Evolutionary conservation across 2,329 filamentous ascomycete species (phyloP), one percentile per base, ranked within the genome.

Genomic region (Xylariales sp.): DNA sequence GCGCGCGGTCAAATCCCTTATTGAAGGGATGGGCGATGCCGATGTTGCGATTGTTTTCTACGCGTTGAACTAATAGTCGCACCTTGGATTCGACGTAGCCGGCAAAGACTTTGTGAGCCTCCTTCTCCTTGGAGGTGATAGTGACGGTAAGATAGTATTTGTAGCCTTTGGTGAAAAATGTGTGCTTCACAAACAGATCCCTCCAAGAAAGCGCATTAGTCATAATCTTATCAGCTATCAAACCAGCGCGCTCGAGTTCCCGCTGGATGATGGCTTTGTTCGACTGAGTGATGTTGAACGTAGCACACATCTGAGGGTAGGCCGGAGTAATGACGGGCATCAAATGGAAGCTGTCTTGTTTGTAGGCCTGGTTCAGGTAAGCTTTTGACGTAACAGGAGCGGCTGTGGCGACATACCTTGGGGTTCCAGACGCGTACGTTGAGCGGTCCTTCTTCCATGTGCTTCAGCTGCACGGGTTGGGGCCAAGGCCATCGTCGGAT

Each of bases 271-370:
- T 80, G 5, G 78, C 71, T 69, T 89, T 88, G 2, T 89, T 94
- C 1, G 91, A 97, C 50, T 79, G 73, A 3, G 86, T 90, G 46
- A 98, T 84, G 56, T 95, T 97, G 69, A 95, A 93, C 0, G 93
- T 97, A 2, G 93, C 85, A 62, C 93, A 97, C 90, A 96, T 97
- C 37, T 89, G 94, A 3, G 93, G 93, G 60, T 96, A 97, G 1
- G 93, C 90, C 1, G 93, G 93, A 2, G 93, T 98, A 57, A 98
- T 97, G 63, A 98, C 88, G 20, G 93, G 93, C 93, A 98, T 98
- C 39, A 96, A 71, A 63, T 97, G 91, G 51, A 81, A 86, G 31
- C 79, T 78, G 62, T 97, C 93, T 41, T 80, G 78, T 46, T 81
- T 80, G 61, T 95, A 94, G 21, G 89, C 70, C 75, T 87, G 53